Conservation (phyloP, 768 basidiomycete species). For the Suillus luteus region DNA sequence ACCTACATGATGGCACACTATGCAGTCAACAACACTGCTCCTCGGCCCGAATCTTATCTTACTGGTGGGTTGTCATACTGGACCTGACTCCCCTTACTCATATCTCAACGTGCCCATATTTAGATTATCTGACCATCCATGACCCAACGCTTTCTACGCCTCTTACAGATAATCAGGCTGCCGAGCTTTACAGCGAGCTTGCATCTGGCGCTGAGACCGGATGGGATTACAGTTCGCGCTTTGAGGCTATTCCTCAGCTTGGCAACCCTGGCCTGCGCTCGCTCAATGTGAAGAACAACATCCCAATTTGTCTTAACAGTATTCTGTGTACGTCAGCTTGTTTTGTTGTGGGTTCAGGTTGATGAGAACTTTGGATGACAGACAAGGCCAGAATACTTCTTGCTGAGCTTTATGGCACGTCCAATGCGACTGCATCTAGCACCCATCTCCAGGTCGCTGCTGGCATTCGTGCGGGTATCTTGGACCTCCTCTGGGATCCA, state of each 20-base stretch:
- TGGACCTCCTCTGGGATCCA: conserved; percentile 88
- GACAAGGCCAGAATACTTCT: conserved; percentile 66
- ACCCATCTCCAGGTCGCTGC: conserved; percentile 61
- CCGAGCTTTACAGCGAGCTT: conserved; percentile 80
- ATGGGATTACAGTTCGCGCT: conserved; percentile 46
- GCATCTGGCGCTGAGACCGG: conserved; percentile 88
- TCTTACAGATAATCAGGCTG: conserved; percentile 60
- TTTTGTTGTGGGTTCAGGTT: conserved; percentile 13
- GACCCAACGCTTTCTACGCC: conserved; percentile 55
- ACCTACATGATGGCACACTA: conserved; percentile 73
- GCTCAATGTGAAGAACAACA: conserved; percentile 66
- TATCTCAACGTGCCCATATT: conserved; percentile 21
- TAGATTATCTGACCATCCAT: conserved; percentile 81
- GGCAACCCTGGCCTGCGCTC: conserved; percentile 61
- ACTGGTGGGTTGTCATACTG: conserved; percentile 42
- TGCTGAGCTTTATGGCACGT: conserved; percentile 57
- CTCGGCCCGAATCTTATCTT: conserved; percentile 84
- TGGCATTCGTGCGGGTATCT: conserved; percentile 62
- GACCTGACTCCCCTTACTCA: not conserved
- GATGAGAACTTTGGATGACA: conserved; percentile 27
- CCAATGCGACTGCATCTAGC: conserved; percentile 44
- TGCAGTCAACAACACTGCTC: conserved; percentile 79
- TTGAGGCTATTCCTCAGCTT: conserved; percentile 36
- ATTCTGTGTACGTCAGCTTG: conserved; percentile 65
- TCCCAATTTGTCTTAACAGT: conserved; percentile 82